Evolutionary conservation across 306 rosid genomes (phyloP), one percentile per base, ranked within the genome.

Genomic region (Prunus mume): DNA sequence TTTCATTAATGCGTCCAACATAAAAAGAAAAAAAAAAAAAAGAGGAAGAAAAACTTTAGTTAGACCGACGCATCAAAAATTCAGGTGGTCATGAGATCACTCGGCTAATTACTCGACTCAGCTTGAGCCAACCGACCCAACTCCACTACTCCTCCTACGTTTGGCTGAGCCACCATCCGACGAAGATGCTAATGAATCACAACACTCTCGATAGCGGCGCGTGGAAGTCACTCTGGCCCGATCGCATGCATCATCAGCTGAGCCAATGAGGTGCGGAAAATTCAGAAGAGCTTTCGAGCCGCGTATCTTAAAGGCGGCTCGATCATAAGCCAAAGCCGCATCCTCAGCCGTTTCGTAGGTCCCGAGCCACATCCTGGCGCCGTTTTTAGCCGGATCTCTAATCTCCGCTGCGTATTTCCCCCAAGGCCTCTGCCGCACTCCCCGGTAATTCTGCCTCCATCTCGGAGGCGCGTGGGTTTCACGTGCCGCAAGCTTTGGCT

Each of bases 361-460:
- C 6, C 93, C 91, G 0, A 85, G 91, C 93, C 93, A 89, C 2
- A 81, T 75, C 28, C 91, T 85, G 1, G 76, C 68, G 4, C 89
- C 86, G 9, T 81, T 89, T 58, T 50, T 87, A 32, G 47, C 65
- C 0, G 85, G 81, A 19, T 72, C 85, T 54, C 85, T 66, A 27
- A 81, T 81, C 78, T 89, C 91, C 0, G 91, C 91, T 0, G 89
- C 88, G 22, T 81, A 87, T 80, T 85, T 87, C 1, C 93, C 93
- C 93, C 88, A 85, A 0, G 88, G 88, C 81, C 91, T 75, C 10
- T 88, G 81, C 74, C 91, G 72, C 69, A 85, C 91, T 11, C 91
- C 91, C 49, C 80, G 43, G 55, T 57, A 89, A 4, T 57, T 52
- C 22, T 57, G 83, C 55, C n/a, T 68, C 69, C 68, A 60, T 3